A percentile compares a stretch with the other conserved stretches of the same genome.
phyloP scores from a whole-genome alignment of 257 asterid species.

The Thymus quinquecostatus region DNA sequence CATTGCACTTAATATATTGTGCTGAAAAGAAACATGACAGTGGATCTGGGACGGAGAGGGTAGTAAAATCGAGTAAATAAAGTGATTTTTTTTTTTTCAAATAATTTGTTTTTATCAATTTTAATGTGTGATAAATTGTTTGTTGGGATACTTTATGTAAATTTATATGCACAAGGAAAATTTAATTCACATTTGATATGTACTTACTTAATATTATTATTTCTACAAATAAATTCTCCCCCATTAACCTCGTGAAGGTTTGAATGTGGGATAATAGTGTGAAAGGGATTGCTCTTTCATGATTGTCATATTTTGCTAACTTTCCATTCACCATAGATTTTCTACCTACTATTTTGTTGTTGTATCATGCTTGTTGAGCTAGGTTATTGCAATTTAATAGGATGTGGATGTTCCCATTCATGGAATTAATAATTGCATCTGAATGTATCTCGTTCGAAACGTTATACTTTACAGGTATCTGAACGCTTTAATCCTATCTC shows the following conservation, averaged over 20 bases:
- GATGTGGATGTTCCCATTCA: slow-evolving; percentile 4
- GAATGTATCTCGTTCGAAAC: not conserved
- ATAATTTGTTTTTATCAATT: no score
- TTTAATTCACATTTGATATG: not conserved
- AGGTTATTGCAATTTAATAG: not conserved
- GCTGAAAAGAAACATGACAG: no score
- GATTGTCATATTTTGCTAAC: not conserved
- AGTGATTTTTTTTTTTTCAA: no score
- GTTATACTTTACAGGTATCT: not conserved
- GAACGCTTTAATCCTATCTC: not conserved
- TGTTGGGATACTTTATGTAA: not conserved
- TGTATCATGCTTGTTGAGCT: slow-evolving; percentile 14
- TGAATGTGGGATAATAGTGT: not conserved
- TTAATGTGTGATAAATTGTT: not conserved
- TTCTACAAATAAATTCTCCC: not conserved
- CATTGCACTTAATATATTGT: no score
- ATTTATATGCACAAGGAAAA: not conserved
- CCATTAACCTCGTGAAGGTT: not conserved
- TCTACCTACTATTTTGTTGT: slow-evolving; percentile 1
- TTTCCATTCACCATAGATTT: not conserved
- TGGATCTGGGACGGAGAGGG: no score
- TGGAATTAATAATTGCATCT: not conserved
- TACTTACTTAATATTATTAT: not conserved
- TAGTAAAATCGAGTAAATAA: no score
- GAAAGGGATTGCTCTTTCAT: not conserved